phyloP scores from a whole-genome alignment of 2,329 filamentous ascomycete genomes.

The Fusarium pseudoanthophilum region DNA sequence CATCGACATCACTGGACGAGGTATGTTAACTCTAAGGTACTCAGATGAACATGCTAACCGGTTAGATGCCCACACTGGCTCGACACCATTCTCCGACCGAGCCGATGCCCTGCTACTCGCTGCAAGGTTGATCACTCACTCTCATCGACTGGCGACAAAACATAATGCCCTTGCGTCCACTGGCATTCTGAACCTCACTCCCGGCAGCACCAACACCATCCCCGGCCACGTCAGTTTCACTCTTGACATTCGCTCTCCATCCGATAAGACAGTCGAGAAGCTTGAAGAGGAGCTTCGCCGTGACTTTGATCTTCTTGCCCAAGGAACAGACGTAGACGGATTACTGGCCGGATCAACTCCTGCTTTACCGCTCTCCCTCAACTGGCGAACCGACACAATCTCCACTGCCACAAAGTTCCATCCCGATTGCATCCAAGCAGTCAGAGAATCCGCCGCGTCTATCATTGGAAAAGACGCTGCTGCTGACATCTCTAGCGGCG shows the following conservation, averaged over 20 bases:
- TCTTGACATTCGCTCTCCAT: constrained; percentile 70
- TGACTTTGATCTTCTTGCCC: constrained; percentile 61
- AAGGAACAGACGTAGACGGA: constrained; percentile 55
- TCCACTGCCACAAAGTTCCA: constrained; percentile 72
- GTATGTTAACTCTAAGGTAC: too few species aligned
- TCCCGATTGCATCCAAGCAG: constrained; percentile 71
- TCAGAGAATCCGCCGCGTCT: constrained; percentile 63
- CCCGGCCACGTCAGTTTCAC: constrained; percentile 72
- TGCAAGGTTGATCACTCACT: constrained; percentile 43
- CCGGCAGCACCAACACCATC: constrained; percentile 76
- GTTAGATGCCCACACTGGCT: constrained; percentile 40
- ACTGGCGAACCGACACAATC: constrained; percentile 69
- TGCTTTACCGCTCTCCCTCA: constrained; percentile 62
- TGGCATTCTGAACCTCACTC: constrained; percentile 49
- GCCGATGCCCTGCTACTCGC: constrained; percentile 47
- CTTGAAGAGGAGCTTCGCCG: constrained; percentile 58
- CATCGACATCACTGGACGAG: constrained; percentile 40
- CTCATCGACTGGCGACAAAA: constrained; percentile 41
- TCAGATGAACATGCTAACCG: constrained; percentile 43
- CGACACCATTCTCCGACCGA: constrained; percentile 45
- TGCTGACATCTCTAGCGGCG: constrained; percentile 49
- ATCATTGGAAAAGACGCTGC: constrained; percentile 48
- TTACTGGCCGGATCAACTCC: constrained; percentile 40
- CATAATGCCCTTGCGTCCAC: constrained; percentile 44
- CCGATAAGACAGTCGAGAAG: constrained; percentile 62